These are phyloP conservation scores for Calophaca sinica DNA, from an alignment of 306 rosid genomes.

Conservation along the genomic window DNA sequence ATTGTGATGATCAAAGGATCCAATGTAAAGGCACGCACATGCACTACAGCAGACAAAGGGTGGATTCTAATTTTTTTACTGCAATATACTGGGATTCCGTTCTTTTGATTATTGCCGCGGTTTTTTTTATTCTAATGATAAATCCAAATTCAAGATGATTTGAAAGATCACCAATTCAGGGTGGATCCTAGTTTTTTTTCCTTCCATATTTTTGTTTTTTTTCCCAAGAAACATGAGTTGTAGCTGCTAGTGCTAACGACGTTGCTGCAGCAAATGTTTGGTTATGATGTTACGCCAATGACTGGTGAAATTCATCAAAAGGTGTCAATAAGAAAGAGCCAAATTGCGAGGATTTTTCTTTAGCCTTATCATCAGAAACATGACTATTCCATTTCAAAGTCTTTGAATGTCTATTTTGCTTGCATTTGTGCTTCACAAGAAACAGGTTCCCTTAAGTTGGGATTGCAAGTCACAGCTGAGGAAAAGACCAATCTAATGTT, in stretches of 20 bases:
- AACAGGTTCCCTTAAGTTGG: background rate
- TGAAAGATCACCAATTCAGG: too few relatives aligned
- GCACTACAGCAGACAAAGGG: too few relatives aligned
- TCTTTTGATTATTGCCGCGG: too few relatives aligned
- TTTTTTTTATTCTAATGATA: too few relatives aligned
- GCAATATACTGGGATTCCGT: too few relatives aligned
- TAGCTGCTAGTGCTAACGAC: background rate
- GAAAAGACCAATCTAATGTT: conserved; percentile 7
- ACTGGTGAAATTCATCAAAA: background rate
- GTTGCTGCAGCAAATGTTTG: background rate
- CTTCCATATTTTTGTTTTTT: too few relatives aligned
- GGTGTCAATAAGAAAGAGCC: background rate
- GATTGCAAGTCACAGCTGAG: background rate
- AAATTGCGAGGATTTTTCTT: background rate
- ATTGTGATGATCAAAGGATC: too few relatives aligned
- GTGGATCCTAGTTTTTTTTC: too few relatives aligned
- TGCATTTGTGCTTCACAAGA: conserved; percentile 13
- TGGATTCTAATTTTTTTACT: too few relatives aligned
- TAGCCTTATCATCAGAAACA: background rate
- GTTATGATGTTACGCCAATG: background rate
- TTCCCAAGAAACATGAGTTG: background rate
- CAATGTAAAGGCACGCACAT: too few relatives aligned
- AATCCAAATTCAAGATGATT: too few relatives aligned
- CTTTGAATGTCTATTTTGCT: conserved; percentile 3
- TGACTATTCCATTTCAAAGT: background rate